A percentile compares a stretch with the other conserved stretches of the same genome.
Conservation (phyloP, 164 flowering plant genomes). For the Magnolia officinalis region DNA sequence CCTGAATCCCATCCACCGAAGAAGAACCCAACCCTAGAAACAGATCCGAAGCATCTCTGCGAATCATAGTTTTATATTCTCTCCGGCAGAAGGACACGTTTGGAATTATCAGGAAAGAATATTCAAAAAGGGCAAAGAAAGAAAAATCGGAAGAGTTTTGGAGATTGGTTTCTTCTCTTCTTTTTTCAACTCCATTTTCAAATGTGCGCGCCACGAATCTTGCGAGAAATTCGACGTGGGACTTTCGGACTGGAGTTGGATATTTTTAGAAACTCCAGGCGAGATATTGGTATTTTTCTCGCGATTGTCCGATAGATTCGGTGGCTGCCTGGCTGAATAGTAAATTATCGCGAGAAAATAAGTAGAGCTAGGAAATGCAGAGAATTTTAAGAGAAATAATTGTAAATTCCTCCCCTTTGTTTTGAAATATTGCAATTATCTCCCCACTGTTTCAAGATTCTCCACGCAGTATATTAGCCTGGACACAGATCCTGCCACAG, state of each 20-base stretch:
- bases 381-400: no score
- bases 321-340: background rate
- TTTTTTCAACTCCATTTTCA: background rate
- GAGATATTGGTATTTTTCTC: no score
- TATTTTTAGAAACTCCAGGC: no score
- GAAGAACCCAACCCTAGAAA: background rate
- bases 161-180: background rate
- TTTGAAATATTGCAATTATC: no score
- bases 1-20: background rate
- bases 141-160: background rate
- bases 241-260: no score
- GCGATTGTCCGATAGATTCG: background rate
- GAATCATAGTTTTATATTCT: background rate
- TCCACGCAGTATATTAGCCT: no score
- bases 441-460: no score
- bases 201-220: slow-evolving; percentile 2
- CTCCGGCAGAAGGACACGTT: background rate
- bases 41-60: background rate
- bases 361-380: no score
- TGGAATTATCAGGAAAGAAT: background rate
- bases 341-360: background rate
- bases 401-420: no score
- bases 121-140: background rate
- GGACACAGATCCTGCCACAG: no score
- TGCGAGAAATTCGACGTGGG: background rate